These are phyloP conservation scores for Westerdykella ornata DNA, from an alignment of 2,329 filamentous ascomycete genomes.

Conservation along the genomic window DNA sequence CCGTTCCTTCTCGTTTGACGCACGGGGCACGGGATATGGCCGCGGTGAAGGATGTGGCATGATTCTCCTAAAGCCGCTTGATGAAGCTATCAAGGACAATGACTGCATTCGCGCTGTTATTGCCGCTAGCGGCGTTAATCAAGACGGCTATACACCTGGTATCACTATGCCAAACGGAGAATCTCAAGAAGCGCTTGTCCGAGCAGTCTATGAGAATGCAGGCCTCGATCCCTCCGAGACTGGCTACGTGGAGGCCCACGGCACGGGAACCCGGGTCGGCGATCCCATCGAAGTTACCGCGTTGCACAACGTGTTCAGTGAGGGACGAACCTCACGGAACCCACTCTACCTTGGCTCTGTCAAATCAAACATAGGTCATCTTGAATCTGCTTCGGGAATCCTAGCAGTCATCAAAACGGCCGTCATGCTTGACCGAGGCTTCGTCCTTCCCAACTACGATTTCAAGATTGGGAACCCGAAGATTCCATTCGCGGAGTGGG, in stretches of 20 bases:
- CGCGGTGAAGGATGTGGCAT: constrained; percentile 57
- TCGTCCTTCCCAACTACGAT: constrained; percentile 35
- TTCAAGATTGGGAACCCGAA: constrained; percentile 32
- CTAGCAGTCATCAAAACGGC: constrained; percentile 36
- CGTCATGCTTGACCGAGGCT: constrained; percentile 37
- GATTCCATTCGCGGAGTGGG: constrained; percentile 20
- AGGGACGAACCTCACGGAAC: constrained; percentile 13
- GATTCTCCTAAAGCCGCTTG: constrained; percentile 53
- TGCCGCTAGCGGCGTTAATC: constrained; percentile 37
- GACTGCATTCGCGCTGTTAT: constrained; percentile 47
- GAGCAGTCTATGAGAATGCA: constrained; percentile 15
- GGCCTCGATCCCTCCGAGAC: constrained; percentile 22
- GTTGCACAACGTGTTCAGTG: constrained; percentile 18
- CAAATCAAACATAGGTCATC: constrained; percentile 31
- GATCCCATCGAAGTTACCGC: constrained; percentile 28
- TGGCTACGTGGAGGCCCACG: constrained; percentile 28
- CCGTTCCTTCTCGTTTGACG: constrained; percentile 39
- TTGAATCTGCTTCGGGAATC: constrained; percentile 26
- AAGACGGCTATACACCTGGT: constrained; percentile 52
- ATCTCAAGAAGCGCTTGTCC: constrained; percentile 13
- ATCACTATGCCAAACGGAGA: constrained; percentile 51
- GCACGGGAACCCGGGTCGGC: constrained; percentile 52
- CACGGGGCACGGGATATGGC: constrained; percentile 55
- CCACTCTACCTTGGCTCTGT: constrained; percentile 25
- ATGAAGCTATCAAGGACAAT: constrained; percentile 52